Conservation (phyloP, 2,329 filamentous ascomycete genomes). For the Alternaria infectoria region DNA sequence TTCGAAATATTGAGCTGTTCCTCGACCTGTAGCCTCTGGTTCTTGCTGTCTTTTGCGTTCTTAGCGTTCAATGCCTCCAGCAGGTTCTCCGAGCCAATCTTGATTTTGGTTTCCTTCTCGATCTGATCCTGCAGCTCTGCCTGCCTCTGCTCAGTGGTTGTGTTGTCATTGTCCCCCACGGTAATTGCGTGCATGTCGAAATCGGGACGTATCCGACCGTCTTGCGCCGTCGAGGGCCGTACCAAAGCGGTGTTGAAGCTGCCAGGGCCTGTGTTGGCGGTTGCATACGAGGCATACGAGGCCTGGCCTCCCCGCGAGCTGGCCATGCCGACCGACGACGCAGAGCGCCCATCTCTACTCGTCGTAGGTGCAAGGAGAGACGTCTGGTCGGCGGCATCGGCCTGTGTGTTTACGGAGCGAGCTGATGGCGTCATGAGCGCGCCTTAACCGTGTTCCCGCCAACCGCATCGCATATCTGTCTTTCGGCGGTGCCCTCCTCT, state of each 20-base stretch:
- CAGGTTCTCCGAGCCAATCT: slow-evolving; percentile 96
- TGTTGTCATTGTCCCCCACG: slow-evolving; percentile 67
- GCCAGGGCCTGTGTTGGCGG: slow-evolving; percentile 69
- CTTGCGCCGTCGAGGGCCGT: slow-evolving; percentile 68
- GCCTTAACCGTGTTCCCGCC: slow-evolving; percentile 46
- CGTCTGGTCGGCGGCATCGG: slow-evolving; percentile 46
- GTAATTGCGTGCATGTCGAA: slow-evolving; percentile 58
- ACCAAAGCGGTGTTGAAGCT: slow-evolving; percentile 91
- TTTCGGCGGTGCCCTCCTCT: slow-evolving; percentile 36
- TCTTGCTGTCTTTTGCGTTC: slow-evolving; percentile 93
- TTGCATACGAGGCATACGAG: slow-evolving; percentile 68
- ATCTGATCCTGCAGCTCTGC: slow-evolving; percentile 80
- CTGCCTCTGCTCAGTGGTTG: slow-evolving; percentile 73
- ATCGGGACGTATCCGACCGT: slow-evolving; percentile 65
- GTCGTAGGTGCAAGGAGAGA: slow-evolving; percentile 53
- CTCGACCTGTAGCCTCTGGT: slow-evolving; percentile 63
- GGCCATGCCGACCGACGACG: slow-evolving; percentile 61
- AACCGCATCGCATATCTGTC: slow-evolving; percentile 47
- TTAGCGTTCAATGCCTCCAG: slow-evolving; percentile 92
- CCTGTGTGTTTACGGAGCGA: slow-evolving; percentile 50
- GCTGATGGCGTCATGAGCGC: slow-evolving; percentile 51
- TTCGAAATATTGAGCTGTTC: slow-evolving; percentile 91
- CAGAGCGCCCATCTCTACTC: slow-evolving; percentile 62
- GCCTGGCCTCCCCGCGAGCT: slow-evolving; percentile 69
- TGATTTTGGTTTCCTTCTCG: slow-evolving; percentile 96